Conservation (phyloP, 192 early-diverging fungal genomes). For the Backusella sp. region DNA sequence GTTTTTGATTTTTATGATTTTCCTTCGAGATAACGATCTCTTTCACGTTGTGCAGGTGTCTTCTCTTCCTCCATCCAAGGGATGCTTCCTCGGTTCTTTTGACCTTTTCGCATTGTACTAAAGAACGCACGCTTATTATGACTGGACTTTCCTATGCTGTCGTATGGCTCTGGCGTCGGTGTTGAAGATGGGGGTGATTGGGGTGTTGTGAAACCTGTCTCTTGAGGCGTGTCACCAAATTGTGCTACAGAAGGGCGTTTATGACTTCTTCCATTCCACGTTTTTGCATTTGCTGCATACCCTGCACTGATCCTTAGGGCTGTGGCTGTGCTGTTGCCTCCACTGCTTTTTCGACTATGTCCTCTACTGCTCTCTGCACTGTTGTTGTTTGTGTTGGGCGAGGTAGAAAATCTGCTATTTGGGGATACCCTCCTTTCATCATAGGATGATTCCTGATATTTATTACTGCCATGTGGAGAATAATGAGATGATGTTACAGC, state of each 20-base stretch:
- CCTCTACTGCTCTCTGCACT: slow-evolving; percentile 1
- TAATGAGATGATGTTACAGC: slow-evolving; percentile 3
- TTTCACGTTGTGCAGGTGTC: slow-evolving; percentile 22
- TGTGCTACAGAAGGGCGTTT: slow-evolving; percentile 7
- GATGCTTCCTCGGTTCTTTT: slow-evolving; percentile 9
- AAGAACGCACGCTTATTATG: not conserved
- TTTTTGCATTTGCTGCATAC: slow-evolving; percentile 8
- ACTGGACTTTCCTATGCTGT: not conserved
- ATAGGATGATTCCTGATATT: not conserved
- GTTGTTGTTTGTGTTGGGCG: not conserved
- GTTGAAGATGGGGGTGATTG: not conserved
- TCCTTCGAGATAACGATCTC: slow-evolving; percentile 23
- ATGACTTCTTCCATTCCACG: slow-evolving; percentile 3
- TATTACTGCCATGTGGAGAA: not conserved
- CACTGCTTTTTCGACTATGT: slow-evolving; percentile 12
- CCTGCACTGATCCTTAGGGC: not conserved
- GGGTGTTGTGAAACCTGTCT: not conserved
- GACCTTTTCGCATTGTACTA: slow-evolving; percentile 18
- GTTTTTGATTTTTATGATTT: not conserved
- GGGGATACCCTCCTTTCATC: not conserved
- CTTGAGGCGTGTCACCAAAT: not conserved
- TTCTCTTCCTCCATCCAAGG: slow-evolving; percentile 16
- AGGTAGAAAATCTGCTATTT: slow-evolving; percentile 1
- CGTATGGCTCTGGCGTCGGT: slow-evolving; percentile 3
- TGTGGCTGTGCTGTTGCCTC: slow-evolving; percentile 9